Conservation (phyloP, 306 rosid genomes). For the Fragaria nilgerrensis region DNA sequence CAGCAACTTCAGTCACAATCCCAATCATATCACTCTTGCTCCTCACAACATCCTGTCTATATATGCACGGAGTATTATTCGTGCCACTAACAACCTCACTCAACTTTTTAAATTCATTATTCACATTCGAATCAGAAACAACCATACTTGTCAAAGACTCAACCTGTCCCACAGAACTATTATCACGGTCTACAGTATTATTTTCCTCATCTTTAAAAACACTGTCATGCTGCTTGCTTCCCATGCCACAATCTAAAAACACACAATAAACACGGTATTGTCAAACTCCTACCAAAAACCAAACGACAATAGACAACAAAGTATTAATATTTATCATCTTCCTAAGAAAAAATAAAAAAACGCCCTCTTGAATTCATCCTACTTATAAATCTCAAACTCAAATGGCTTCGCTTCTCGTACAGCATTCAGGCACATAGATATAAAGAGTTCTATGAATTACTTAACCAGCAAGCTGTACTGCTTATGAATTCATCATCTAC, state of each 20-base stretch:
- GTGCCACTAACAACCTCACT: slow-evolving; percentile 29
- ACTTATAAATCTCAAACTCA: neutral
- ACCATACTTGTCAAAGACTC: slow-evolving; percentile 23
- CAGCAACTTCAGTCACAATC: slow-evolving; percentile 87
- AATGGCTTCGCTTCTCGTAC: neutral
- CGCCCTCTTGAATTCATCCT: neutral
- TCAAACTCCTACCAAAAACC: slow-evolving; percentile 18
- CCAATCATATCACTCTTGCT: slow-evolving; percentile 61
- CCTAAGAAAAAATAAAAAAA: neutral
- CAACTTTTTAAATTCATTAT: slow-evolving; percentile 42
- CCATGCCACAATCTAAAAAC: slow-evolving; percentile 54
- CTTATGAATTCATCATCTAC: neutral
- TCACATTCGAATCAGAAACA: slow-evolving; percentile 32
- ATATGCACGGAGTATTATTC: slow-evolving; percentile 43
- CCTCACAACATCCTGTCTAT: slow-evolving; percentile 82
- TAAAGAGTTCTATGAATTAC: neutral
- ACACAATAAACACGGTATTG: slow-evolving; percentile 22
- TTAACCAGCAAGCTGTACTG: neutral
- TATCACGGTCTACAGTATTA: slow-evolving; percentile 29
- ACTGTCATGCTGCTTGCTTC: slow-evolving; percentile 34
- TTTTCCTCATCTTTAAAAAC: slow-evolving; percentile 37
- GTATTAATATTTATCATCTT: neutral
- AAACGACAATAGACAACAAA: neutral
- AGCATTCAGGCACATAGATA: neutral
- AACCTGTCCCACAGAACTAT: slow-evolving; percentile 28